phyloP scores from a whole-genome alignment of 768 basidiomycete genomes.

The Kwoniella dejecticola region DNA sequence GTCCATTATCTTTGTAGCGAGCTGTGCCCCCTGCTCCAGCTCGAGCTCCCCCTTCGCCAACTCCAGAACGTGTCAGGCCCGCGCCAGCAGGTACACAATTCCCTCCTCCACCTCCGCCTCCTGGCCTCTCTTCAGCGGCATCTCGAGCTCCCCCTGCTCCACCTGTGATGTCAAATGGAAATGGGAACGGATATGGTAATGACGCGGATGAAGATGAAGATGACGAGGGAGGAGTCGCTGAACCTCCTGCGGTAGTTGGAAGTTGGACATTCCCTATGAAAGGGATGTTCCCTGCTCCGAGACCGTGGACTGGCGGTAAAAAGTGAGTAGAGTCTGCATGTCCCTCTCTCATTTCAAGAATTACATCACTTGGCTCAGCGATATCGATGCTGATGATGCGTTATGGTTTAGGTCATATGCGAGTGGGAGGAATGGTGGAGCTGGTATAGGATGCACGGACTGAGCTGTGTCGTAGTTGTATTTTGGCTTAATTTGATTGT shows the following conservation, averaged over 20 bases:
- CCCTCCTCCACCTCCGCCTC: conserved; percentile 45
- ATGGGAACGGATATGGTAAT: background rate
- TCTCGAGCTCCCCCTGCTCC: conserved; percentile 31
- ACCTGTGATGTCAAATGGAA: conserved; percentile 26
- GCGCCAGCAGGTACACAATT: conserved; percentile 41
- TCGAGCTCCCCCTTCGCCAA: conserved; percentile 21
- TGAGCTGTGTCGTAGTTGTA: background rate
- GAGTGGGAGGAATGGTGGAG: conserved; percentile 38
- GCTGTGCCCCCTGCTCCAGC: conserved; percentile 23
- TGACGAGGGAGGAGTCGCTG: conserved; percentile 26
- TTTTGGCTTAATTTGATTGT: background rate
- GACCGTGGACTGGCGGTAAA: conserved; percentile 40
- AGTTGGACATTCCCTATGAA: conserved; percentile 54
- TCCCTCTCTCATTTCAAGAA: background rate
- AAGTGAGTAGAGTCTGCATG: conserved; percentile 49
- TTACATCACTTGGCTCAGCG: too few species aligned
- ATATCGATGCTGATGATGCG: too few species aligned
- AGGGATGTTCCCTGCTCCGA: conserved; percentile 54
- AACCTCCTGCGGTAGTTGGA: conserved; percentile 53
- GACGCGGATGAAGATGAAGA: conserved; percentile 11
- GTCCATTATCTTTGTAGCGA: conserved; percentile 8
- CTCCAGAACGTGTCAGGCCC: conserved; percentile 32
- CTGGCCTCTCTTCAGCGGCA: conserved; percentile 27
- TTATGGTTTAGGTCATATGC: conserved; percentile 49
- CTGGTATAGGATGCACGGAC: conserved; percentile 36